A percentile compares a stretch with the other conserved stretches of the same genome.
These are phyloP conservation scores for Mycena vulgaris DNA, from an alignment of 768 basidiomycete genomes.

Conservation along the genomic window DNA sequence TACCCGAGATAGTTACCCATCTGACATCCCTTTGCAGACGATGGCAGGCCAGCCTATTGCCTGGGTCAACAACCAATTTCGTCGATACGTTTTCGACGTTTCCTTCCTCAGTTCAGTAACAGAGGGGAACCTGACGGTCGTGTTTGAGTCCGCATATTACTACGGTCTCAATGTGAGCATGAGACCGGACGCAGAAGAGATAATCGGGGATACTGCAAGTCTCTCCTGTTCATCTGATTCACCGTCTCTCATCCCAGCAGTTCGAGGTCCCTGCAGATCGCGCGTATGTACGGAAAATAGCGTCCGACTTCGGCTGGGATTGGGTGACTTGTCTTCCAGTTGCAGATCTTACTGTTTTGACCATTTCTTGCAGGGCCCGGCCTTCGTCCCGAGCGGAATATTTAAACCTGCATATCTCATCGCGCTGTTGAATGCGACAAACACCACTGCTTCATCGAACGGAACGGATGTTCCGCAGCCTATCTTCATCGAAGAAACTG, in stretches of 20 bases:
- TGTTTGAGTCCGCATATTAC: conserved; percentile 67
- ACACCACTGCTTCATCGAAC: conserved; percentile 41
- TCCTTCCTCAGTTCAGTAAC: conserved; percentile 57
- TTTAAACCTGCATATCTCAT: conserved; percentile 71
- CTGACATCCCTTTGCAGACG: conserved; percentile 51
- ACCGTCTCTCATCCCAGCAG: conserved; percentile 42
- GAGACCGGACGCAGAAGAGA: conserved; percentile 62
- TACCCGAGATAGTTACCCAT: background rate
- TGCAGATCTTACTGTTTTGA: background rate
- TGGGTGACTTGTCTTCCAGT: conserved; percentile 55
- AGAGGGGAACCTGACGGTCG: conserved; percentile 59
- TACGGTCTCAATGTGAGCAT: conserved; percentile 70
- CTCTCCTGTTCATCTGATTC: background rate
- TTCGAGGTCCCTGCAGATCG: conserved; percentile 67
- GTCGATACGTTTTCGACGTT: conserved; percentile 68
- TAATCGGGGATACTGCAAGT: conserved; percentile 53
- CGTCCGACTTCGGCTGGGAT: conserved; percentile 75
- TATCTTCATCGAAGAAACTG: conserved; percentile 66
- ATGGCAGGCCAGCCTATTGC: conserved; percentile 66
- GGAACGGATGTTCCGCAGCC: conserved; percentile 42
- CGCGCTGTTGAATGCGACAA: conserved; percentile 49
- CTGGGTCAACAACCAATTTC: conserved; percentile 73
- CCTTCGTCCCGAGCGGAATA: conserved; percentile 70
- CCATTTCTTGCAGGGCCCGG: conserved; percentile 60
- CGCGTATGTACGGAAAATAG: conserved; percentile 65